phyloP scores from a whole-genome alignment of 305 asterid species.

The Plantago coronopus region DNA sequence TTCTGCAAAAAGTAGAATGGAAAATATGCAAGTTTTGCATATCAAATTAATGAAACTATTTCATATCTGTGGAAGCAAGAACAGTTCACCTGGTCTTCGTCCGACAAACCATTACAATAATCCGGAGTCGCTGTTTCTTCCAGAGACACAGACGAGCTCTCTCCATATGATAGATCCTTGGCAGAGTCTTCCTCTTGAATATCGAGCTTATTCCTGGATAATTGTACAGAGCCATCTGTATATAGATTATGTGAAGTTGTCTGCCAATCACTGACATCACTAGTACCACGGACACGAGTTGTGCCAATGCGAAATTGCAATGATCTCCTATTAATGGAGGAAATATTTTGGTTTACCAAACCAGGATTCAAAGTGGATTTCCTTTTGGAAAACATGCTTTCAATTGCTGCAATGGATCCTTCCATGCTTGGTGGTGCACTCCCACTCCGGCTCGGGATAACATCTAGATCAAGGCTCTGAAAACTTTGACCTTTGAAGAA shows the following conservation, averaged over 20 bases:
- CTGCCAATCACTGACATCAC: slow-evolving; percentile 26
- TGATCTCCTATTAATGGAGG: slow-evolving; percentile 9
- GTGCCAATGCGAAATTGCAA: neutral
- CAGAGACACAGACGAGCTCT: slow-evolving; percentile 28
- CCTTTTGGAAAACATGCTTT: slow-evolving; percentile 36
- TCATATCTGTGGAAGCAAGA: slow-evolving; percentile 12
- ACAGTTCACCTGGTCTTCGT: slow-evolving; percentile 28
- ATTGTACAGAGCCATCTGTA: slow-evolving; percentile 29
- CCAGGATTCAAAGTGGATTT: slow-evolving; percentile 29
- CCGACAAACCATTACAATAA: slow-evolving; percentile 19
- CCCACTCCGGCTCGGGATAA: slow-evolving; percentile 63
- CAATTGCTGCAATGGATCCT: slow-evolving; percentile 57
- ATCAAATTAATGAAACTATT: neutral
- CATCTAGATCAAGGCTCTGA: slow-evolving; percentile 40
- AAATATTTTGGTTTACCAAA: slow-evolving; percentile 23
- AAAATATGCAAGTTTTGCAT: too few species aligned
- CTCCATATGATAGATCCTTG: slow-evolving; percentile 48
- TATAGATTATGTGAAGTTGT: slow-evolving; percentile 26
- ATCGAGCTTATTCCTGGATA: slow-evolving; percentile 46
- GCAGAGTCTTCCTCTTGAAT: slow-evolving; percentile 72
- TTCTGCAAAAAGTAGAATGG: slow-evolving; percentile 32
- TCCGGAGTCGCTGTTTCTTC: slow-evolving; percentile 30
- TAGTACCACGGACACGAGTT: slow-evolving; percentile 25
- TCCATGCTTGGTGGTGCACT: slow-evolving; percentile 96
- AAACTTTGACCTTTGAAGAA: slow-evolving; percentile 50